Evolutionary conservation across 345 rosid genomes (phyloP).

Genomic region (Melaleuca quinquenervia): DNA sequence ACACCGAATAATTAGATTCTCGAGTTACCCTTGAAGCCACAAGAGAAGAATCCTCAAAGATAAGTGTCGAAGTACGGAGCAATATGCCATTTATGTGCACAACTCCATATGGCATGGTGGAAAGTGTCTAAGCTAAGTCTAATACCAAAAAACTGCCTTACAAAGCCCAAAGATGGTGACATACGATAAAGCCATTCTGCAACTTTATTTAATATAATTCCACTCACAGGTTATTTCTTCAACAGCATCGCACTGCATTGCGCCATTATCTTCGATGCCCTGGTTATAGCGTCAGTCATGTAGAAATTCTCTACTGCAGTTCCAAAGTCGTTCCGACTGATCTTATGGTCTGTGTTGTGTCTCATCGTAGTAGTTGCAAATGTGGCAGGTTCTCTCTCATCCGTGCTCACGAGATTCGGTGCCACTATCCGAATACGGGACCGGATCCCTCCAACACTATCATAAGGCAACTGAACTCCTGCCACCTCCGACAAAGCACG

Average conservation of each 20-base stretch:
- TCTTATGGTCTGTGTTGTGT: conserved; percentile 31
- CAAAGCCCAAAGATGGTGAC: background rate
- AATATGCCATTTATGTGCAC: background rate
- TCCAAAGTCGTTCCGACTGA: conserved; percentile 49
- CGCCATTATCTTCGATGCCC: conserved; percentile 98
- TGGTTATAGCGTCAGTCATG: conserved; percentile 89
- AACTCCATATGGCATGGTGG: background rate
- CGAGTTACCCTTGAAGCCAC: background rate
- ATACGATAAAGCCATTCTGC: background rate
- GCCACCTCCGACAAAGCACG: conserved; percentile 90
- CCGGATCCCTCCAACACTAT: conserved; percentile 49
- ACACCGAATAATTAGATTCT: background rate
- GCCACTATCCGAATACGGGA: conserved; percentile 75
- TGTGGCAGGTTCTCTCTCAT: conserved; percentile 72
- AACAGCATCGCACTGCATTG: conserved; percentile 77
- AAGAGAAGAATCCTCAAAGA: background rate
- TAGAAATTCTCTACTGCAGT: conserved; percentile 66
- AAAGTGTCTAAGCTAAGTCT: background rate
- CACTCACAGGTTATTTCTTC: conserved; percentile 43
- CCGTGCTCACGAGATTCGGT: conserved; percentile 65
- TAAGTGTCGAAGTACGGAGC: background rate
- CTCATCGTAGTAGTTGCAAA: conserved; percentile 55
- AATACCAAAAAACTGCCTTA: background rate
- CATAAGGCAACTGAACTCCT: conserved; percentile 66
- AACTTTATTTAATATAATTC: background rate